Conservation (phyloP, 2,329 filamentous ascomycete species). For the Proliferodiscus dingleyae region DNA sequence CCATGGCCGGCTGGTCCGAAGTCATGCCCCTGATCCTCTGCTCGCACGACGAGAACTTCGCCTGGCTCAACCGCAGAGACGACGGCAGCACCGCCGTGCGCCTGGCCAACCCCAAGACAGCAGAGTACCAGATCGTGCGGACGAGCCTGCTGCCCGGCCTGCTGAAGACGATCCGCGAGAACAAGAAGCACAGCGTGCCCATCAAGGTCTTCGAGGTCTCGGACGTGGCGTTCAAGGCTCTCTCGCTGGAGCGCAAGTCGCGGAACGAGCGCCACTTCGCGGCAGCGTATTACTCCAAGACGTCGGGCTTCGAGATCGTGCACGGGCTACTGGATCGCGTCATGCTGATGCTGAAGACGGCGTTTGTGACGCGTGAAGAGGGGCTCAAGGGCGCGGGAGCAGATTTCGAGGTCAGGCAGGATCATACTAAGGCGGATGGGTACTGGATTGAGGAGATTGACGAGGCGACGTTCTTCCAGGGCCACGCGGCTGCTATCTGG, state of each 20-base stretch:
- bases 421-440: constrained; percentile 57
- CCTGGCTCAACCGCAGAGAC: constrained; percentile 85
- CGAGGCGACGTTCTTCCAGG: constrained; percentile 86
- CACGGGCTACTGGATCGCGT: constrained; percentile 90
- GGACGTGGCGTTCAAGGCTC: constrained; percentile 89
- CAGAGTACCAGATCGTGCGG: constrained; percentile 88
- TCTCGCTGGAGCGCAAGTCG: constrained; percentile 73
- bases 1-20: constrained; percentile 94
- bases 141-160: constrained; percentile 82
- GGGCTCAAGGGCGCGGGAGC: constrained; percentile 47
- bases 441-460: constrained; percentile 96
- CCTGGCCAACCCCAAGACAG: constrained; percentile 87
- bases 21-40: constrained; percentile 95
- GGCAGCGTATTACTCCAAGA: constrained; percentile 94
- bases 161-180: constrained; percentile 89
- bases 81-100: constrained; percentile 78
- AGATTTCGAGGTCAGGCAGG: constrained; percentile 48
- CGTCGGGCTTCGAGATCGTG: constrained; percentile 89
- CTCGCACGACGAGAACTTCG: constrained; percentile 97
- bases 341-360: constrained; percentile 83
- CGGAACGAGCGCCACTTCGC: constrained; percentile 93
- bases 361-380: constrained; percentile 74
- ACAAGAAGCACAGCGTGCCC: constrained; percentile 81
- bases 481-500: constrained; percentile 81
- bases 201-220: constrained; percentile 91